These are phyloP conservation scores for Lachnellula subtilissima DNA, from an alignment of 2,329 filamentous ascomycete genomes.

Conservation along the genomic window DNA sequence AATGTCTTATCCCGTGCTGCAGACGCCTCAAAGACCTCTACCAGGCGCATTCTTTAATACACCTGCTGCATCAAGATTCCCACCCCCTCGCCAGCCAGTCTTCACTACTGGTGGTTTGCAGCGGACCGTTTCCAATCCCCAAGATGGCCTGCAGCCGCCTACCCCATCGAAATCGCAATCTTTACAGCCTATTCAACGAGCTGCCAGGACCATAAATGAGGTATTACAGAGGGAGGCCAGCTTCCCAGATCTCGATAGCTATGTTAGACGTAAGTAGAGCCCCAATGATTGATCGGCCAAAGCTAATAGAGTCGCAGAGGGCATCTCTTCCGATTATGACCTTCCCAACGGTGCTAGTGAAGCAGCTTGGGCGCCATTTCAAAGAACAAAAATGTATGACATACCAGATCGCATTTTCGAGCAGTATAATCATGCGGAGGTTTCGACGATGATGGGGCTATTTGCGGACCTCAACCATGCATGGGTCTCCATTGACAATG, in stretches of 20 bases:
- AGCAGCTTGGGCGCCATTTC: constrained; percentile 80
- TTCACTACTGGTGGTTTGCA: constrained; percentile 35
- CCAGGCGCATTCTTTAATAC: constrained; percentile 75
- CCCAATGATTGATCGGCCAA: constrained; percentile 1
- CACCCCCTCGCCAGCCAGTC: constrained; percentile 48
- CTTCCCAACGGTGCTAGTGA: constrained; percentile 54
- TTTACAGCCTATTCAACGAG: constrained; percentile 71
- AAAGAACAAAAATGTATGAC: constrained; percentile 78
- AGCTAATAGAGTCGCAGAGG: constrained; percentile 52
- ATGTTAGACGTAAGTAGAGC: constrained; percentile 70
- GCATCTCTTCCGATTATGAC: constrained; percentile 89
- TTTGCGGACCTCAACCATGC: constrained; percentile 94
- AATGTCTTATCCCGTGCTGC: constrained; percentile 21
- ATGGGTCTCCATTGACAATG: constrained; percentile 94
- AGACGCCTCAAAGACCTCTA: constrained; percentile 65
- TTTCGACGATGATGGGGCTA: constrained; percentile 89
- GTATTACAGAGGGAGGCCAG: constrained; percentile 70
- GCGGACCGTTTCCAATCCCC: constrained; percentile 8
- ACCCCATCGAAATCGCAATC: constrained; percentile 32
- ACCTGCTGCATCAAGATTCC: constrained; percentile 53
- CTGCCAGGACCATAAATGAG: constrained; percentile 76
- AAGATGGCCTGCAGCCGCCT: constrained; percentile 4
- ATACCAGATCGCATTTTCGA: constrained; percentile 91
- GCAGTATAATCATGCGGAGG: constrained; percentile 81
- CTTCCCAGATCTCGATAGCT: constrained; percentile 85